Percentiles rank a stretch among this genome's conserved stretches.
phyloP scores from a whole-genome alignment of 352 stramenopile genomes.

The Phytophthora quininea region DNA sequence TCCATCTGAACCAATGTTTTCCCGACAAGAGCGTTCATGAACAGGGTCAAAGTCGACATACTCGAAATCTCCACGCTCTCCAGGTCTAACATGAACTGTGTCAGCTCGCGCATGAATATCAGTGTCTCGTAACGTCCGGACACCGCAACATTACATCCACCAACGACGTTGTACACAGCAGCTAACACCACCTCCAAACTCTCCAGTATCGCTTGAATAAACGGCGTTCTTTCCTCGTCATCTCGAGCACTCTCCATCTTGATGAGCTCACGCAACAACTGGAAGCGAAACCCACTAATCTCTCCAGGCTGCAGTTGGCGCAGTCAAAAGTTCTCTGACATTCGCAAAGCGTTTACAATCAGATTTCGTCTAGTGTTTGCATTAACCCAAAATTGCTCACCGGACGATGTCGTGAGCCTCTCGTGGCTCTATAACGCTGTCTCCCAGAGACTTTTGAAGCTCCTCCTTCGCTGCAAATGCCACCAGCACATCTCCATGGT shows the following conservation, averaged over 20 bases:
- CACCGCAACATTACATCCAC: background rate
- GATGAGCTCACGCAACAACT: constrained; percentile 55
- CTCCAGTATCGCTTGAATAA: constrained; percentile 20
- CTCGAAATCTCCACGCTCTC: constrained; percentile 6
- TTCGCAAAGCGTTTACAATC: constrained; percentile 1
- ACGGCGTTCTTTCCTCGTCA: constrained; percentile 7
- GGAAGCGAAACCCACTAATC: constrained; percentile 49
- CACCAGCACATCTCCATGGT: constrained; percentile 44
- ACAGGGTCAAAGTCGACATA: constrained; percentile 19
- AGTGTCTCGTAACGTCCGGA: constrained; percentile 42
- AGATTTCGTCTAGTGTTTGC: background rate
- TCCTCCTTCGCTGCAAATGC: constrained; percentile 50
- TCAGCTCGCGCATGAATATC: constrained; percentile 37
- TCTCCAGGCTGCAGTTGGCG: constrained; percentile 1
- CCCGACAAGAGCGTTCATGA: constrained; percentile 26
- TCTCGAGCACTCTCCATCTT: constrained; percentile 9
- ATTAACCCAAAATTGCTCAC: constrained; percentile 11
- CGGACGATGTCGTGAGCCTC: constrained; percentile 25
- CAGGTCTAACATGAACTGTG: constrained; percentile 14
- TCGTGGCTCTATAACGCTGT: background rate
- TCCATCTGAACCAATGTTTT: constrained; percentile 20
- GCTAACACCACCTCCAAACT: constrained; percentile 13
- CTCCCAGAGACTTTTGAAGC: constrained; percentile 26
- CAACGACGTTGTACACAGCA: constrained; percentile 21
- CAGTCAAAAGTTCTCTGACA: constrained; percentile 14